A percentile compares a stretch with the other conserved stretches of the same genome.
Conservation (phyloP, 495 filamentous ascomycete genomes). For the Poronia punctata region DNA sequence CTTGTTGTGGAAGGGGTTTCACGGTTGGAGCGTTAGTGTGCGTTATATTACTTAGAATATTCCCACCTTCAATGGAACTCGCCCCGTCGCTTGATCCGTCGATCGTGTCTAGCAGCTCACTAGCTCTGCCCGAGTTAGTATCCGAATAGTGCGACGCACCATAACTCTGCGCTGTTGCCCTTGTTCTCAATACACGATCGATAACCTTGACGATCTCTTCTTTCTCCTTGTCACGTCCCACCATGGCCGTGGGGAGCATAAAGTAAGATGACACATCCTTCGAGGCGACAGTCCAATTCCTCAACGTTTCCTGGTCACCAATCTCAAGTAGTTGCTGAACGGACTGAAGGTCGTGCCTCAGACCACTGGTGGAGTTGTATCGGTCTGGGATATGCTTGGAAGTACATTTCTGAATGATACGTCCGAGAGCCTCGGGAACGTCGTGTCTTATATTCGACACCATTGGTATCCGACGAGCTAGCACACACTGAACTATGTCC, state of each 20-base stretch:
- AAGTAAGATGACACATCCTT: constrained; percentile 84
- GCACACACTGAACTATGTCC: constrained; percentile 81
- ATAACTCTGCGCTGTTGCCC: constrained; percentile 37
- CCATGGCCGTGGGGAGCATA: constrained; percentile 68
- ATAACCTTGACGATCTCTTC: constrained; percentile 62
- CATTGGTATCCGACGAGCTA: constrained; percentile 65
- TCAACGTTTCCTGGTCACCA: constrained; percentile 62
- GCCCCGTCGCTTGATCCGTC: constrained; percentile 44
- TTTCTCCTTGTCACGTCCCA: constrained; percentile 68
- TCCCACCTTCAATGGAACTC: constrained; percentile 39
- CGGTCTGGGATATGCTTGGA: constrained; percentile 75
- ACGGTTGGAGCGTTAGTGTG: constrained; percentile 49
- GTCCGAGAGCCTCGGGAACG: constrained; percentile 69
- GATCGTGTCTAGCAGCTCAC: constrained; percentile 47
- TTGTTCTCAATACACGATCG: constrained; percentile 59
- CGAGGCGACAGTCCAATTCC: constrained; percentile 62
- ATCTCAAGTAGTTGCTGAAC: constrained; percentile 65
- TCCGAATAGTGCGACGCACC: constrained; percentile 43
- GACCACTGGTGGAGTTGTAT: constrained; percentile 75
- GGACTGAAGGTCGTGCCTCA: constrained; percentile 66
- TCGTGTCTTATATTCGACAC: constrained; percentile 70
- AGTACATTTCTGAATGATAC: constrained; percentile 84
- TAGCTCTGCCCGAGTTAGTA: constrained; percentile 48
- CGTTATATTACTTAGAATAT: constrained; percentile 26
- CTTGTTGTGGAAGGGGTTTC: constrained; percentile 35